A percentile compares a stretch with the other conserved stretches of the same genome.
Evolutionary conservation across 495 filamentous ascomycete species (phyloP).

Genomic region (Clohesyomyces aquaticus): DNA sequence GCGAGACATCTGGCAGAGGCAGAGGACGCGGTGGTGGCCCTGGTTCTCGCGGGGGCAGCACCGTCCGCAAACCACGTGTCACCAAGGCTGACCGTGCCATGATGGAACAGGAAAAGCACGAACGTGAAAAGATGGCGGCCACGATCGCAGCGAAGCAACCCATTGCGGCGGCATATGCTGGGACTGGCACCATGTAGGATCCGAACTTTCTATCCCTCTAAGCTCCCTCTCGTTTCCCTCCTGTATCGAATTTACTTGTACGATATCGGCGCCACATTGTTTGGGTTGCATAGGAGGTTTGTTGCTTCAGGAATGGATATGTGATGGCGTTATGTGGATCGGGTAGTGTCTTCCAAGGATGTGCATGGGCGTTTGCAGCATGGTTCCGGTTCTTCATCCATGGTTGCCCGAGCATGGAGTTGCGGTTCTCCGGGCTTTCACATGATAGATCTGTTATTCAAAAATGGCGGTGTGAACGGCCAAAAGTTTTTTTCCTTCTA

Average conservation of each 20-base stretch:
- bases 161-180: conserved; percentile 54
- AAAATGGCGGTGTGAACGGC: background rate
- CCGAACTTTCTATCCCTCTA: background rate
- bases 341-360: too few relatives aligned
- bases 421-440: background rate
- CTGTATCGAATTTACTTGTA: conserved; percentile 3
- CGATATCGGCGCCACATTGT: conserved; percentile 5
- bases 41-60: conserved; percentile 75
- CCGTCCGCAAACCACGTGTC: conserved; percentile 75
- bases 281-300: background rate
- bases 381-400: background rate
- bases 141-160: conserved; percentile 52
- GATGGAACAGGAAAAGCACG: conserved; percentile 72
- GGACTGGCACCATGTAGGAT: conserved; percentile 42
- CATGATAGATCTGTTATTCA: background rate
- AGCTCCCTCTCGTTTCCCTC: background rate
- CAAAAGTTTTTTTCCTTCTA: background rate
- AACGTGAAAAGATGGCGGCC: conserved; percentile 60
- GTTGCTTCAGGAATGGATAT: conserved; percentile 1
- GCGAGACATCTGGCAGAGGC: conserved; percentile 50
- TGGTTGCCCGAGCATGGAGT: background rate
- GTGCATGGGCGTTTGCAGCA: background rate
- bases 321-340: conserved; percentile 3
- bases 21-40: conserved; percentile 65
- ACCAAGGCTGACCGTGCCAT: conserved; percentile 71